Base-by-base conservation (phyloP, 768 basidiomycete genomes). In the Agrocybe chaxingu region DNA sequence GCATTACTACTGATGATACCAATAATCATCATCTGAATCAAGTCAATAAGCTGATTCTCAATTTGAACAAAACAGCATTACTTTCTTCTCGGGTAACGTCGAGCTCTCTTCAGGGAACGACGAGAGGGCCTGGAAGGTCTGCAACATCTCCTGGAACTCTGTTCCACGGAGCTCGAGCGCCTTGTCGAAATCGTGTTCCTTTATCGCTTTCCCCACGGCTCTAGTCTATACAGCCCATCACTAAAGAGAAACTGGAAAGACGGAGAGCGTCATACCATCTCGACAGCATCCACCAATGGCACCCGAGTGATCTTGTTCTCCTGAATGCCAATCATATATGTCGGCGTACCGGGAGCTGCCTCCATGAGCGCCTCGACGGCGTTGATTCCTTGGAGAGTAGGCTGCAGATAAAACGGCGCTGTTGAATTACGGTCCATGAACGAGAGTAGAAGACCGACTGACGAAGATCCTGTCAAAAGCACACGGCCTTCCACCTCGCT, bases 281-380 rank as follows among this genome's bases (percentile, higher is more conserved):
- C 81, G 12, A 99, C 97, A 46, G 97, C 96, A 52, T 98, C 90
- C 77, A 97, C 79, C 39, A 99, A 72, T 10, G 93, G 92, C 7
- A 95, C 86, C 24, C 92, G 82, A 7, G 79, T 93, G 57, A 99
- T 91, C 72, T 96, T 96, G 74, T 97, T 98, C 71, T 98, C 95
- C 55, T 82, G 81, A 35, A 97, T 77, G 18, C 97, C 95, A 62
- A 99, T 98, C 88, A 99, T 96, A 65, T 95, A 98, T 0, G 93
- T 96, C 4, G 96, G 96, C 0, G 89, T 92, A 13, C 88, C 82
- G 4, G 95, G 92, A 0, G 82, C 89, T 0, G 96, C 81, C 58
- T 87, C 84, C 5, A 98, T 73, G 24, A 98, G 74, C 2, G 92
- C 89, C 46, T 93, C 81, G 43, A 98, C 89, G 1, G 97, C 96